Percentiles rank a stretch among this genome's conserved stretches.
Evolutionary conservation across 306 rosid species (phyloP).

Genomic region (Morella rubra): DNA sequence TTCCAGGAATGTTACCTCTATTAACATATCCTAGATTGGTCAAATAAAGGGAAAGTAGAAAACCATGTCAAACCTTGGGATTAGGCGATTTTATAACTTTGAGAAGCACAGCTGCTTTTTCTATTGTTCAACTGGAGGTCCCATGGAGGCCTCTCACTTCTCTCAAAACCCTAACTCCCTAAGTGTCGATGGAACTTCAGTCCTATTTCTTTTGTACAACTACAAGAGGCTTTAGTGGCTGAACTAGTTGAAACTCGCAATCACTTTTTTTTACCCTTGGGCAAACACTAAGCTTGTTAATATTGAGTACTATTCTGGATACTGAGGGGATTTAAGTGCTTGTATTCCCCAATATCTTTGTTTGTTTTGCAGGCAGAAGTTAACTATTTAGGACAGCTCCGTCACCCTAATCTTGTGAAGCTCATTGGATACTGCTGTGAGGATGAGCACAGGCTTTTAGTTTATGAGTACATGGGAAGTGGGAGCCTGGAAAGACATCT

Average conservation of each 20-base stretch:
- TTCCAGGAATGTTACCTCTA: not conserved
- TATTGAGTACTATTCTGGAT: not conserved
- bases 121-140: not conserved
- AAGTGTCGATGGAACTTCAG: too few species aligned
- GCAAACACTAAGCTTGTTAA: not conserved
- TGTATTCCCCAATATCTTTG: not conserved
- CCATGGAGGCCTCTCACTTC: not conserved
- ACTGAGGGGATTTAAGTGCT: not conserved
- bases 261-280: not conserved
- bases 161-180: not conserved
- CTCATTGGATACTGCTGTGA: constrained; percentile 96
- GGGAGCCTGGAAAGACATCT: constrained; percentile 97
- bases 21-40: not conserved
- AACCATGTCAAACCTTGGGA: not conserved
- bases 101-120: not conserved
- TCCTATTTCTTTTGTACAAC: not conserved
- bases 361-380: constrained; percentile 81
- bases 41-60: not conserved
- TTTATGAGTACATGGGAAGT: constrained; percentile 93
- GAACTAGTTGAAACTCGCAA: not conserved
- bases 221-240: not conserved
- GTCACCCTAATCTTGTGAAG: constrained; percentile 91
- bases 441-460: constrained; percentile 87
- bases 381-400: constrained; percentile 87
- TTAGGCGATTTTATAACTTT: not conserved